Evolutionary conservation across 352 stramenopile species (phyloP), one percentile per base, ranked within the genome.

Genomic region (Pythium biforme): DNA sequence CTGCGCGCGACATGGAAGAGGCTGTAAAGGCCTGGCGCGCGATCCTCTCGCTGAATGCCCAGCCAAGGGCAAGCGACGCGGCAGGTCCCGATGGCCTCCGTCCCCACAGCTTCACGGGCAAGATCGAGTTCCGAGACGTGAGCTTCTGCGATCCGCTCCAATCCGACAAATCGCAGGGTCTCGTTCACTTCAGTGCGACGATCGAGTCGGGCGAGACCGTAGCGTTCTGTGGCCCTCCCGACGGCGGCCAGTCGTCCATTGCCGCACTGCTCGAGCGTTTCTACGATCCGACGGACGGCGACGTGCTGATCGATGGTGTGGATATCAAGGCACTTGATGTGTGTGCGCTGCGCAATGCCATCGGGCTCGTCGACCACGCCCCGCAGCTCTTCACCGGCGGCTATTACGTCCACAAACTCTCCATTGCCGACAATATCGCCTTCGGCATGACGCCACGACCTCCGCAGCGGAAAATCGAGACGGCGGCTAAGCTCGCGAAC

Each of bases 131-230:
- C 19, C 25, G 19, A 4, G 19, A 53, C 14, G 47, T 53, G 25
- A 53, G 25, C 10, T 53, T 34, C 15, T 8, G 17, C 17, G 47
- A 53, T 22, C 47, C 47, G 41, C n/a, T n/a, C n/a, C n/a, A n/a
- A n/a, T n/a, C n/a, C n/a, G n/a, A n/a, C n/a, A 49, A 49, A 29
- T 5, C n/a, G 41, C 41, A 14, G n/a, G 41, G 22, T n/a, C 41
- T 49, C n/a, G n/a, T 15, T 8, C 41, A 49, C 12, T 49, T 49
- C 41, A 49, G 41, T 49, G 41, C 41, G 41, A 49, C 41, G 4
- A 49, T 49, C n/a, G 41, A 49, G 17, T 2, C 41, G 4, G 41
- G 41, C 22, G n/a, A 49, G 41, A 27, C 20, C 6, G 41, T 49
- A 3, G 41, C 17, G 22, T 49, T 49, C n/a, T 49, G 41, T 29